These are phyloP conservation scores for Exobasidium rhododendri DNA, from an alignment of 1,284 basidiomycete species.

Conservation along the genomic window DNA sequence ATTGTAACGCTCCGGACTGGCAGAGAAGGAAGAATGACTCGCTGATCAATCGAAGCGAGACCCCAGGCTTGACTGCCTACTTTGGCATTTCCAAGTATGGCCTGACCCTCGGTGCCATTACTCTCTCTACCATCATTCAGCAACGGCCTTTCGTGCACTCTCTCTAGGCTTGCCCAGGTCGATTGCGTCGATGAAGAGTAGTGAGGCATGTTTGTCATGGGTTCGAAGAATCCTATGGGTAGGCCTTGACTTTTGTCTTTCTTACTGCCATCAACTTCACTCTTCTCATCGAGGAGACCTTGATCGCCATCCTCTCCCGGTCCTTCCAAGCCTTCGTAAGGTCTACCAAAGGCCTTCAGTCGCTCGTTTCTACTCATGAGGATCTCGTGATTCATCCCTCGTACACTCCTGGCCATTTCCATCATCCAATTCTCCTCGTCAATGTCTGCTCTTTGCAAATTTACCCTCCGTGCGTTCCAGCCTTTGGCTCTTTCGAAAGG, in stretches of 20 bases:
- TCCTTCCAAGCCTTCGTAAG: conserved; percentile 19
- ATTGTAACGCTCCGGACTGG: neutral
- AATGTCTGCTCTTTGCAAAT: conserved; percentile 41
- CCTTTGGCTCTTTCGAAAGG: conserved; percentile 46
- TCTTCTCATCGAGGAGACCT: conserved; percentile 6
- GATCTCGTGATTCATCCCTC: conserved; percentile 49
- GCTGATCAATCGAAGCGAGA: conserved; percentile 24
- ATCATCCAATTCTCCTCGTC: conserved; percentile 54
- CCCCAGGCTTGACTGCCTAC: conserved; percentile 37
- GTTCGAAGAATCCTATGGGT: conserved; percentile 51
- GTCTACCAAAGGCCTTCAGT: conserved; percentile 30
- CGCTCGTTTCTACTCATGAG: conserved; percentile 39
- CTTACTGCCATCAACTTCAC: conserved; percentile 3
- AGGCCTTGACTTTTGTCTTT: neutral
- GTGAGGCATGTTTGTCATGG: conserved; percentile 44
- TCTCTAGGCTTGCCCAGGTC: conserved; percentile 23
- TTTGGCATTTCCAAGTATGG: conserved; percentile 33
- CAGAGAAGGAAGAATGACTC: neutral
- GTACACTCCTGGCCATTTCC: conserved; percentile 48
- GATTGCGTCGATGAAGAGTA: conserved; percentile 41
- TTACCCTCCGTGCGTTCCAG: conserved; percentile 32
- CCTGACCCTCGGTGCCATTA: conserved; percentile 1
- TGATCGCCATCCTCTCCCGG: neutral
- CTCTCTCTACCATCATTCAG: neutral
- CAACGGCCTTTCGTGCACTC: conserved; percentile 21